Percentiles rank a stretch among this genome's conserved stretches.
phyloP scores from a whole-genome alignment of 257 asterid species.

The Leonotis leonurus region DNA sequence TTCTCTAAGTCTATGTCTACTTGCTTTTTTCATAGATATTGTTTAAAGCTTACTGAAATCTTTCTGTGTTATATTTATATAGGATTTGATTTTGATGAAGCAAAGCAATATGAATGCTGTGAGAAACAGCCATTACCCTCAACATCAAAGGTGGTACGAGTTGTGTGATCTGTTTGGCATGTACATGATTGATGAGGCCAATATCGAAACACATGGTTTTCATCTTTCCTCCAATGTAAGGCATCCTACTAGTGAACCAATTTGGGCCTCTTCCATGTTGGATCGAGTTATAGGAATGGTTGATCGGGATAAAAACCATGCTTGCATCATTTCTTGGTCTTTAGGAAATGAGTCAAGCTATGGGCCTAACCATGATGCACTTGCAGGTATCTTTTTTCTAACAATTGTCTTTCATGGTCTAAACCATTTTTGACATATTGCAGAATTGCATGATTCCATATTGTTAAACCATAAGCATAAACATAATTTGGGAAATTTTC shows the following conservation, averaged over 20 bases:
- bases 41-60: neutral
- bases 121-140: slow-evolving; percentile 96
- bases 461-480: no score
- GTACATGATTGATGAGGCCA: slow-evolving; percentile 99
- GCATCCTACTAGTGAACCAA: slow-evolving; percentile 76
- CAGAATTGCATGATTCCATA: neutral
- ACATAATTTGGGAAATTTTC: no score
- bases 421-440: neutral
- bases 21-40: slow-evolving; percentile 6
- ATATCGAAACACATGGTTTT: slow-evolving; percentile 96
- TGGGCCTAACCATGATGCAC: slow-evolving; percentile 93
- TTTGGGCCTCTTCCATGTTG: slow-evolving; percentile 87
- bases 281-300: slow-evolving; percentile 96
- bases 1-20: slow-evolving; percentile 11
- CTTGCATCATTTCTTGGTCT: slow-evolving; percentile 92
- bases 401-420: neutral
- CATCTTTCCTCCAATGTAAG: slow-evolving; percentile 52
- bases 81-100: slow-evolving; percentile 95
- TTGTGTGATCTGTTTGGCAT: slow-evolving; percentile 94
- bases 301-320: slow-evolving; percentile 94
- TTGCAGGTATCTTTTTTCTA: slow-evolving; percentile 56
- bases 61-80: slow-evolving; percentile 9
- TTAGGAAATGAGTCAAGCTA: slow-evolving; percentile 91
- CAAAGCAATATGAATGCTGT: slow-evolving; percentile 91
- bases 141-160: slow-evolving; percentile 95